Percentiles rank a stretch among this genome's conserved stretches.
These are phyloP conservation scores for Sphaceloma murrayae DNA, from an alignment of 2,329 filamentous ascomycete genomes.

Conservation along the genomic window DNA sequence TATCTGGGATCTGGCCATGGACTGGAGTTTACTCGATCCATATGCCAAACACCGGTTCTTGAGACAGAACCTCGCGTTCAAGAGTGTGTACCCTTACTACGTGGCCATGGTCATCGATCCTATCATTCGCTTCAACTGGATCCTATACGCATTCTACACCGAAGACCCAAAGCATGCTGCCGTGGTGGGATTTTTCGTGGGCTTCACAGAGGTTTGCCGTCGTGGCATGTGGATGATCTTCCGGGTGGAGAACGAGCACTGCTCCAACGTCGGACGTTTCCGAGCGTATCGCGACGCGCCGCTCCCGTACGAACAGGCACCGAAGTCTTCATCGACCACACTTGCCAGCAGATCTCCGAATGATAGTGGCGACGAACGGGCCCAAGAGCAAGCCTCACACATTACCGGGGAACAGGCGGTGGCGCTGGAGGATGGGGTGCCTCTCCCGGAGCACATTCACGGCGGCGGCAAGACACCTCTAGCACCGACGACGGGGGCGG, in stretches of 20 bases:
- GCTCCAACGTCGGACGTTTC: slow-evolving; percentile 80
- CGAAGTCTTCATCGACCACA: slow-evolving; percentile 17
- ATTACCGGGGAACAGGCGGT: slow-evolving; percentile 5
- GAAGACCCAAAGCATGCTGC: slow-evolving; percentile 74
- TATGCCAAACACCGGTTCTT: slow-evolving; percentile 52
- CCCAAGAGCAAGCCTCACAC: slow-evolving; percentile 5
- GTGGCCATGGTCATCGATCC: slow-evolving; percentile 72
- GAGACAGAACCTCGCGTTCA: slow-evolving; percentile 70
- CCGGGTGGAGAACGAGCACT: slow-evolving; percentile 96
- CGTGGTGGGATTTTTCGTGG: slow-evolving; percentile 67
- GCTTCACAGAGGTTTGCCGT: slow-evolving; percentile 69
- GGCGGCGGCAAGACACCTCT: slow-evolving; percentile 18
- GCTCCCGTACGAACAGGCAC: slow-evolving; percentile 57
- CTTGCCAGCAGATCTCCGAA: not conserved
- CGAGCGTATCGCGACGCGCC: slow-evolving; percentile 82
- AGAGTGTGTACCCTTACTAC: slow-evolving; percentile 76
- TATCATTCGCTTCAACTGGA: slow-evolving; percentile 83
- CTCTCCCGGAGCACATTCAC: slow-evolving; percentile 1
- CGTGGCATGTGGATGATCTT: slow-evolving; percentile 87
- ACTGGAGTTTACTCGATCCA: slow-evolving; percentile 79
- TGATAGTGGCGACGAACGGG: not conserved
- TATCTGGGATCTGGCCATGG: slow-evolving; percentile 93
- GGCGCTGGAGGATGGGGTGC: slow-evolving; percentile 1
- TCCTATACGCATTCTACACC: slow-evolving; percentile 81
- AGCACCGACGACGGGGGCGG: slow-evolving; percentile 21